A percentile compares a stretch with the other conserved stretches of the same genome.
Conservation (phyloP, 108 stramenopile genomes). For the Nitzschia inconspicua region DNA sequence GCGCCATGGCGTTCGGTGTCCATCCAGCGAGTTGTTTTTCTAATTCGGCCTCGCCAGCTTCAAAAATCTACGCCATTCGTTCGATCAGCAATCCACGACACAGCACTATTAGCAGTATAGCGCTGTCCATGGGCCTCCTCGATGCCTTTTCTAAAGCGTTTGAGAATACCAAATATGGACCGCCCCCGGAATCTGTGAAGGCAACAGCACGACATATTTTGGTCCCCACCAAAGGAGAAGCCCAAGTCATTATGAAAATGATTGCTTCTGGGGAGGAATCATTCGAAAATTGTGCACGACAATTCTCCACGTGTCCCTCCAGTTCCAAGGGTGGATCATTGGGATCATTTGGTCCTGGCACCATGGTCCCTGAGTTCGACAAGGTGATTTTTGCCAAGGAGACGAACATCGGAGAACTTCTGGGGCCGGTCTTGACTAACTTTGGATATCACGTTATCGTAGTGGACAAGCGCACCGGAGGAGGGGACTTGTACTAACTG, state of each 20-base stretch:
- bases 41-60: no score
- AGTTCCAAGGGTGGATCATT: constrained; percentile 56
- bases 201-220: constrained; percentile 81
- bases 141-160: constrained; percentile 56
- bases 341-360: constrained; percentile 71
- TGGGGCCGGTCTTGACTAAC: constrained; percentile 59
- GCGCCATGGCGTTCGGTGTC: no score
- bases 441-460: constrained; percentile 82
- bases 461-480: constrained; percentile 76
- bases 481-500: constrained; percentile 31
- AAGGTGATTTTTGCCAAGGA: constrained; percentile 66
- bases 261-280: constrained; percentile 37
- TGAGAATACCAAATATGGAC: constrained; percentile 55
- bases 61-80: no score
- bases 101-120: no score
- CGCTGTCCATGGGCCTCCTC: constrained; percentile 52
- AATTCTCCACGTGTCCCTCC: constrained; percentile 74
- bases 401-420: constrained; percentile 44
- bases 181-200: constrained; percentile 69
- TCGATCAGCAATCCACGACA: no score
- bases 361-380: constrained; percentile 82
- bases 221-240: constrained; percentile 50
- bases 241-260: constrained; percentile 44
- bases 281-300: constrained; percentile 43
- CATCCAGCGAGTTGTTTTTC: no score